Base-by-base conservation (phyloP, 352 stramenopile species). In the Lagenidium sp. region DNA sequence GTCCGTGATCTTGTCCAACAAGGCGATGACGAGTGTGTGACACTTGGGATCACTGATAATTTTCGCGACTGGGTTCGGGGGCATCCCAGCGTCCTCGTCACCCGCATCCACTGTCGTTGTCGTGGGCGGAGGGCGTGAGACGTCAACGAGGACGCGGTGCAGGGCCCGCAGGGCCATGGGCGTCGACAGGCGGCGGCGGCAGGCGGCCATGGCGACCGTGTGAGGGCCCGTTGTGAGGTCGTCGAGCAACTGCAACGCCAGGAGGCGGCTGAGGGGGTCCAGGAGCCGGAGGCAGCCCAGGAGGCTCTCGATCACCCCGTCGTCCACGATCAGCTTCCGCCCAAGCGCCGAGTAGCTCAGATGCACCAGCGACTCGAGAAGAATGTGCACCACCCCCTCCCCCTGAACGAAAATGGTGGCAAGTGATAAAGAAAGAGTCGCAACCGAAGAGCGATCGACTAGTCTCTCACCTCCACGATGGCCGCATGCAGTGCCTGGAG, bases 401-500 rank as follows among this genome's bases (percentile, higher is more conserved):
- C 55, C 55, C 55, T 63, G 36, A 2, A 39, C 10, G 5, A 42
- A 15, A 13, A 24, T 8, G 21, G 16, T 16, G 12, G 41, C 22
- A 22, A 23, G 10, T 28, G 28, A 16, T 10, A 7, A 46, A 20
- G 28, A 41, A 29, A 48, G 16, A 32, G 8, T 32, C 28, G 28
- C n/a, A 32, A 32, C 15, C 8, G 28, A 32, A 13, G 8, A 32
- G 28, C 15, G 28, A 15, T 4, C 31, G 19, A n/a, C n/a, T n/a
- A n/a, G n/a, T n/a, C n/a, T n/a, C n/a, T n/a, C 11, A 54, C 53
- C 47, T 61, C 47, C 38, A 43, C 36, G 24, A 61, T 37, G 13
- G 42, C 31, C 6, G 19, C 30, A 19, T 43, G 41, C n/a, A 61
- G 24, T 2, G 41, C 20, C 11, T 55, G 28, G 20, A 55, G 6